These are phyloP conservation scores for Pseudisothecium myosuroides DNA, from an alignment of 225 moss, liverwort and hornwort species.

Conservation along the genomic window DNA sequence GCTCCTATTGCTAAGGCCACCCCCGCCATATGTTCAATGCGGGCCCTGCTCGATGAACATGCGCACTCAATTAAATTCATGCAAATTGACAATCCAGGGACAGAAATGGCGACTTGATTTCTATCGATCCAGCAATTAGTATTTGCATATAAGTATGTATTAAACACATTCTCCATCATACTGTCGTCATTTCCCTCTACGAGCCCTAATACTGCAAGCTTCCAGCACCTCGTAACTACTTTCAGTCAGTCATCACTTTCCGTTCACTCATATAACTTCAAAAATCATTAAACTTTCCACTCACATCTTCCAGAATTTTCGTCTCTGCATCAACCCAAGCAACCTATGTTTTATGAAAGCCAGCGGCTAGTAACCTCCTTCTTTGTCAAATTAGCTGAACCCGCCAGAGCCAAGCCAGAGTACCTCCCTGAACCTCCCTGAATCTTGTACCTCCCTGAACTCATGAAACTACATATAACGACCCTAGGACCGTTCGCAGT, in stretches of 20 bases:
- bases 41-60: not conserved
- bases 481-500: not conserved
- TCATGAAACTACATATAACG: not conserved
- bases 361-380: not conserved
- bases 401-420: not conserved
- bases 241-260: not conserved
- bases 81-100: not conserved
- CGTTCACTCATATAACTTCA: not conserved
- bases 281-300: not conserved
- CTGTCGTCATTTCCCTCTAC: not conserved
- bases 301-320: not conserved
- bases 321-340: not conserved
- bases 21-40: not conserved
- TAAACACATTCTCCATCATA: not conserved
- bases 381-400: not conserved
- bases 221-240: not conserved
- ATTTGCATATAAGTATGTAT: not conserved
- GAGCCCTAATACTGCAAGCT: not conserved
- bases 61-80: not conserved
- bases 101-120: not conserved
- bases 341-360: not conserved
- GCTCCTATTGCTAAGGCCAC: not conserved
- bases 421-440: too few species aligned
- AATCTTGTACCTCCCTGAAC: not conserved
- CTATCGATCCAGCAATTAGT: not conserved